phyloP scores from a whole-genome alignment of 192 early-diverging fungal species.

The Linnemannia schmuckeri region DNA sequence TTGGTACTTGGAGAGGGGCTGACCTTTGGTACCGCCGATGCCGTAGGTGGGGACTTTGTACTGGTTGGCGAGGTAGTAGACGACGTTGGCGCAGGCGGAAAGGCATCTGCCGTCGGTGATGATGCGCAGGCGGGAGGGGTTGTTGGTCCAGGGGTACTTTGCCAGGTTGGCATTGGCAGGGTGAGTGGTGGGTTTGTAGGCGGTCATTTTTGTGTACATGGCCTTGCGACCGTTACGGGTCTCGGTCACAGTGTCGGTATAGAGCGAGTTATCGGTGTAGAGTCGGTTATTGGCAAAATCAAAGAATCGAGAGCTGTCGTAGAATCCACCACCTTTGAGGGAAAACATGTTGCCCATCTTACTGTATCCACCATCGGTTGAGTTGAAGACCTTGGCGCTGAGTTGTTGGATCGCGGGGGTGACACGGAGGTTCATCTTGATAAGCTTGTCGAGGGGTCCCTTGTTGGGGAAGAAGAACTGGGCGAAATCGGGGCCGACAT shows the following conservation, averaged over 20 bases:
- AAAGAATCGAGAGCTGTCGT: conserved; percentile 7
- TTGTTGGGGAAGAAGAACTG: conserved; percentile 24
- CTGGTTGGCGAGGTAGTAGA: conserved; percentile 2
- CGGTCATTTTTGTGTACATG: background rate
- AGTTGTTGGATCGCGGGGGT: conserved; percentile 5
- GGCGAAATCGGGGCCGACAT: conserved; percentile 9
- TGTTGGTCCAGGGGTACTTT: conserved; percentile 24
- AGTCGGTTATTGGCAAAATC: background rate
- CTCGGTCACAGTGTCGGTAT: background rate
- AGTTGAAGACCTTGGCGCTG: conserved; percentile 10
- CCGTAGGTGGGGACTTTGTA: conserved; percentile 18
- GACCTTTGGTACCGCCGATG: background rate
- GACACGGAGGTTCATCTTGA: conserved; percentile 8
- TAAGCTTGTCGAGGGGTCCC: conserved; percentile 8
- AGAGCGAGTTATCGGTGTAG: conserved; percentile 18
- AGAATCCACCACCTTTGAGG: background rate
- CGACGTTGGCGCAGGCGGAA: conserved; percentile 11
- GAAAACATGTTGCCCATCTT: conserved; percentile 8
- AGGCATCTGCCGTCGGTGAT: conserved; percentile 13
- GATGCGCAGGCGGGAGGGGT: conserved; percentile 6
- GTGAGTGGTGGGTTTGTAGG: background rate
- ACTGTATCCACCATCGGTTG: background rate
- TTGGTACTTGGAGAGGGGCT: conserved; percentile 17
- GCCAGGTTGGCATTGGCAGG: background rate
- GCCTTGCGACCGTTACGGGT: conserved; percentile 2